Percentiles rank a stretch among this genome's conserved stretches.
phyloP scores from a whole-genome alignment of 345 rosid genomes.

The Isatis tinctoria region DNA sequence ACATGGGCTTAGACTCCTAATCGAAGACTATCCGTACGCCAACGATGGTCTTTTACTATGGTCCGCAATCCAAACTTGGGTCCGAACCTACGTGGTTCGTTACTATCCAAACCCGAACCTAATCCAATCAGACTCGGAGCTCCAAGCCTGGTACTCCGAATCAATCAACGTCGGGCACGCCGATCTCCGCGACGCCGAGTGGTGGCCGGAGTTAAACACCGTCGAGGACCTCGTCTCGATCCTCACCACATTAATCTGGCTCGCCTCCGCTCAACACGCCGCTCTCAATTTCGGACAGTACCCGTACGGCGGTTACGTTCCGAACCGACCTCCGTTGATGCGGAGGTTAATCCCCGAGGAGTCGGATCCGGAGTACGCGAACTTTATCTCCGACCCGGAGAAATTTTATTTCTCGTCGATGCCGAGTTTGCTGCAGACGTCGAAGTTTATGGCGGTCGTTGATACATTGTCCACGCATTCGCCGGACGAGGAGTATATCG shows the following conservation, averaged over 20 bases:
- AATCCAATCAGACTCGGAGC: constrained; percentile 60
- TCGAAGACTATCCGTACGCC: constrained; percentile 96
- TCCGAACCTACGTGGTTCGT: constrained; percentile 67
- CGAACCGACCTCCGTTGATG: constrained; percentile 88
- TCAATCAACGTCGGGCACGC: constrained; percentile 87
- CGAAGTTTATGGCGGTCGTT: constrained; percentile 95
- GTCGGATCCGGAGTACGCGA: constrained; percentile 57
- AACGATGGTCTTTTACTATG: constrained; percentile 86
- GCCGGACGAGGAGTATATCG: constrained; percentile 92
- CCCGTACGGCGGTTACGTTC: constrained; percentile 88
- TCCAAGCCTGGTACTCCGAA: constrained; percentile 82
- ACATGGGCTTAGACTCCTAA: constrained; percentile 81
- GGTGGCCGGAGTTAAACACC: constrained; percentile 80
- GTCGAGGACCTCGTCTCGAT: constrained; percentile 57
- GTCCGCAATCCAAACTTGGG: constrained; percentile 85
- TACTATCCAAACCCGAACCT: constrained; percentile 64
- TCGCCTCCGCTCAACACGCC: constrained; percentile 93
- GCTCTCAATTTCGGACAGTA: constrained; percentile 98
- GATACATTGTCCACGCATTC: constrained; percentile 93
- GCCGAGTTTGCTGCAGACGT: constrained; percentile 82
- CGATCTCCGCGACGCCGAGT: constrained; percentile 54
- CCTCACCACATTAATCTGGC: constrained; percentile 87
- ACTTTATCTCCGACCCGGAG: constrained; percentile 65
- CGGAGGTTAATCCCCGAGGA: constrained; percentile 77
- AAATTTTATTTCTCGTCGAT: constrained; percentile 65